phyloP scores from a whole-genome alignment of 2,329 filamentous ascomycete species.

The Aureobasidium sp. region DNA sequence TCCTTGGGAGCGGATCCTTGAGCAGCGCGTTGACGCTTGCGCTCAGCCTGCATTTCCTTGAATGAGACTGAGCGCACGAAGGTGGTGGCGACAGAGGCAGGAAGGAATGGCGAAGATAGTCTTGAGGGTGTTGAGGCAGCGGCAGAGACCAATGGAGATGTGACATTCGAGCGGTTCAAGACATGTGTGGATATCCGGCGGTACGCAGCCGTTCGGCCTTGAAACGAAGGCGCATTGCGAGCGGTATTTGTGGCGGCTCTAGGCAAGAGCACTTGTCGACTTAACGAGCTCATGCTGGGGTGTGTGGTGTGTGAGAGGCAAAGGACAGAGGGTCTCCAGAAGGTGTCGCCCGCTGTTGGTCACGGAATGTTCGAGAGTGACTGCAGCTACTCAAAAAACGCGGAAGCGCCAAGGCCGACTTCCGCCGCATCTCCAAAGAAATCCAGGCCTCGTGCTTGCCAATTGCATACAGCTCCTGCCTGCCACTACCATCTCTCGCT shows the following conservation, averaged over 20 bases:
- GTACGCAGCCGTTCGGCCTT: slow-evolving; percentile 41
- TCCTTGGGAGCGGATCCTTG: slow-evolving; percentile 30
- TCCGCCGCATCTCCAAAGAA: not conserved
- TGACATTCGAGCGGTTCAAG: not conserved
- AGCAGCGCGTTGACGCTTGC: slow-evolving; percentile 28
- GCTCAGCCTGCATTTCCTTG: slow-evolving; percentile 29
- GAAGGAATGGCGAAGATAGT: slow-evolving; percentile 37
- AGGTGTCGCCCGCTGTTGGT: not conserved
- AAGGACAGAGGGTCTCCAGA: not conserved
- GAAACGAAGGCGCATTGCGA: slow-evolving; percentile 31
- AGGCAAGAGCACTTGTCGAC: slow-evolving; percentile 25
- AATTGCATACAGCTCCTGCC: not conserved
- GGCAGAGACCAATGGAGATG: slow-evolving; percentile 16
- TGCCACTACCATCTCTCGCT: not conserved
- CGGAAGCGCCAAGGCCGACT: not conserved
- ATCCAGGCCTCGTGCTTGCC: not conserved
- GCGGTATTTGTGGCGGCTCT: slow-evolving; percentile 32
- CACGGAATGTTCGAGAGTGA: not conserved
- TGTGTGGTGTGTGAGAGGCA: not conserved
- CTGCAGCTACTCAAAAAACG: not conserved
- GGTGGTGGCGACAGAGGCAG: slow-evolving; percentile 34
- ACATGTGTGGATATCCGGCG: slow-evolving; percentile 34
- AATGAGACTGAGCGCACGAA: slow-evolving; percentile 39
- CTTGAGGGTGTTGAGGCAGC: slow-evolving; percentile 24
- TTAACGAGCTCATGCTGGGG: slow-evolving; percentile 38